phyloP scores from a whole-genome alignment of 257 asterid species.

The Pogostemon cablin region DNA sequence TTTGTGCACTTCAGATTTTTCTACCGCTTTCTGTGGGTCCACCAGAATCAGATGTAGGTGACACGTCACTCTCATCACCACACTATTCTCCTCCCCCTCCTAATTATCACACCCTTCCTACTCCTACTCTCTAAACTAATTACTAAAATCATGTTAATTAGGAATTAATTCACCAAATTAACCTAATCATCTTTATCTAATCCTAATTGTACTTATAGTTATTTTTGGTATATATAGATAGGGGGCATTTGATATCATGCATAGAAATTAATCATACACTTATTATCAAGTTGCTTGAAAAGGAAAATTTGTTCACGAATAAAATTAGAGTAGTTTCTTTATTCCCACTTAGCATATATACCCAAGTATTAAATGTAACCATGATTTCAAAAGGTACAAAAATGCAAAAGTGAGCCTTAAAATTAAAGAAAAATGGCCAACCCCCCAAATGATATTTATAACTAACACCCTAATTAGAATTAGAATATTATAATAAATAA shows the following conservation, averaged over 20 bases:
- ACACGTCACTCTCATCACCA: conserved; percentile 39
- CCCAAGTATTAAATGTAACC: conserved; percentile 28
- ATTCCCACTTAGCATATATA: conserved; percentile 19
- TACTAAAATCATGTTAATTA: not conserved
- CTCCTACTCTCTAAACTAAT: not conserved
- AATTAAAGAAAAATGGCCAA: conserved; percentile 7
- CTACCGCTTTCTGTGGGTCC: conserved; percentile 39
- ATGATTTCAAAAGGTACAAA: conserved; percentile 26
- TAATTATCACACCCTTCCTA: not conserved
- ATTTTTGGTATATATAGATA: not conserved
- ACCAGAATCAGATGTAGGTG: conserved; percentile 40
- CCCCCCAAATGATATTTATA: conserved; percentile 31
- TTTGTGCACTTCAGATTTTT: conserved; percentile 29
- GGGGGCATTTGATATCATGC: conserved; percentile 9
- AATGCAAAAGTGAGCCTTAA: conserved; percentile 21
- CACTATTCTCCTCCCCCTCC: conserved; percentile 1
- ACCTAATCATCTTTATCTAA: not conserved
- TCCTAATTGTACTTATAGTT: not conserved
- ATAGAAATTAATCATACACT: conserved; percentile 3
- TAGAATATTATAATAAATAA: conserved; percentile 29
- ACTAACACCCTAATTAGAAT: conserved; percentile 23
- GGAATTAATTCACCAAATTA: not conserved
- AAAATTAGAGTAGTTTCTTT: conserved; percentile 15
- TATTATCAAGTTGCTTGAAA: conserved; percentile 16
- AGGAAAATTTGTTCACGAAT: not conserved